These are phyloP conservation scores for Dendrostoma leiphaemia DNA, from an alignment of 2,329 filamentous ascomycete species.

Conservation along the genomic window DNA sequence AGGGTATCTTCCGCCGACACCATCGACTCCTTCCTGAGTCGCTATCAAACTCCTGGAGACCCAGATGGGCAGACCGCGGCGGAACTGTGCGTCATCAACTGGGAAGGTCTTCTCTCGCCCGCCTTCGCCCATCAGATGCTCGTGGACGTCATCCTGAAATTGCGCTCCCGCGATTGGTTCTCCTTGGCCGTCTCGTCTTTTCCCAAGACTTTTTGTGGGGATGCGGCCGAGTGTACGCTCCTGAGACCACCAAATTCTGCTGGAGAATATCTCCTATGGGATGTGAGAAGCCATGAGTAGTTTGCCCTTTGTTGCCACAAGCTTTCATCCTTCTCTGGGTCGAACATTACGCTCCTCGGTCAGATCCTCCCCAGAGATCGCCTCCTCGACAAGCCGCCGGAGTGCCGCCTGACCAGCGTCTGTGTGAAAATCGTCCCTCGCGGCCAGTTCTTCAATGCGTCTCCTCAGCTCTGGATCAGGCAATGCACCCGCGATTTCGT, in stretches of 20 bases:
- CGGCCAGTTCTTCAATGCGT: slow-evolving; percentile 85
- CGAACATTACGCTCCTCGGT: slow-evolving; percentile 65
- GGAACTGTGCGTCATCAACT: slow-evolving; percentile 51
- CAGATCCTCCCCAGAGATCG: slow-evolving; percentile 64
- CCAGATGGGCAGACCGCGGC: slow-evolving; percentile 21
- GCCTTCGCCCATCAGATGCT: slow-evolving; percentile 50
- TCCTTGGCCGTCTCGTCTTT: slow-evolving; percentile 52
- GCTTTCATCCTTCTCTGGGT: slow-evolving; percentile 54
- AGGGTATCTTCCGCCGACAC: slow-evolving; percentile 54
- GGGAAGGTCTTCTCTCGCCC: slow-evolving; percentile 57
- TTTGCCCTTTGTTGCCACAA: background rate
- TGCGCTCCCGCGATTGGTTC: slow-evolving; percentile 52
- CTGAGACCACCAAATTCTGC: slow-evolving; percentile 48
- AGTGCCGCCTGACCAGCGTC: slow-evolving; percentile 78
- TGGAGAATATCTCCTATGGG: slow-evolving; percentile 61
- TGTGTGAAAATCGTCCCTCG: slow-evolving; percentile 78
- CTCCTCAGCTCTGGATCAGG: slow-evolving; percentile 80
- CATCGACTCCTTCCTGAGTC: slow-evolving; percentile 67
- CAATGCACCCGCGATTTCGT: slow-evolving; percentile 49
- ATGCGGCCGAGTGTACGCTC: slow-evolving; percentile 50
- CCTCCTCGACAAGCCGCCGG: slow-evolving; percentile 76
- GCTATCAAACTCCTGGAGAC: slow-evolving; percentile 58
- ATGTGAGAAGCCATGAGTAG: slow-evolving; percentile 48
- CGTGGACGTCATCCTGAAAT: slow-evolving; percentile 40
- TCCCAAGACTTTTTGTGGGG: slow-evolving; percentile 40